phyloP scores from a whole-genome alignment of 352 stramenopile species.

The Phytophthora multivora region DNA sequence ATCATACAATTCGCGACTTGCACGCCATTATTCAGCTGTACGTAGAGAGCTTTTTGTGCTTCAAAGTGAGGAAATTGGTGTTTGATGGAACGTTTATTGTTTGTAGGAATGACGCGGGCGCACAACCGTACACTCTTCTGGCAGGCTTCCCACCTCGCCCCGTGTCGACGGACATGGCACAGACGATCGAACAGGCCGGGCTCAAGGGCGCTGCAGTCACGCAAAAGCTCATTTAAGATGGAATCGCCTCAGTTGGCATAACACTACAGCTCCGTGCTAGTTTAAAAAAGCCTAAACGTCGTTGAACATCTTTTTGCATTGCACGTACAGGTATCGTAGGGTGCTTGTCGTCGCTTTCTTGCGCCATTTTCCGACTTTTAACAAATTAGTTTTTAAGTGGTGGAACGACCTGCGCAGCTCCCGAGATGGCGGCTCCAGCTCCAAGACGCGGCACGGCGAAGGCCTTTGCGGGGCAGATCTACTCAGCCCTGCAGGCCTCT shows the following conservation, averaged over 20 bases:
- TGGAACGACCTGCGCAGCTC: too few species aligned
- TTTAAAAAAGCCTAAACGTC: background rate
- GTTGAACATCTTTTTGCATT: constrained; percentile 6
- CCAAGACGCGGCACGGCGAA: constrained; percentile 47
- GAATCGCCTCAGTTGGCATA: background rate
- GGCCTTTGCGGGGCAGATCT: constrained; percentile 64
- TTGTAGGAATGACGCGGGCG: constrained; percentile 69
- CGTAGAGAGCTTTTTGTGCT: constrained; percentile 16
- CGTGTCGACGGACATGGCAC: constrained; percentile 80
- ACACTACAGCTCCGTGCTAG: too few species aligned
- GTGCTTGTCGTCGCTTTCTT: background rate
- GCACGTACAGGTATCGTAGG: background rate
- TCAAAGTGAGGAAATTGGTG: background rate
- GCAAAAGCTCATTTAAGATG: constrained; percentile 87
- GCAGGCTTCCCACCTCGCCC: constrained; percentile 91
- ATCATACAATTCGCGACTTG: constrained; percentile 88
- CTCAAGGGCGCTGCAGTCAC: constrained; percentile 92
- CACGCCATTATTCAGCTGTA: constrained; percentile 88
- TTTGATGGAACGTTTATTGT: constrained; percentile 5
- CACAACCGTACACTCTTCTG: constrained; percentile 89
- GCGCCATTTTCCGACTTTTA: too few species aligned
- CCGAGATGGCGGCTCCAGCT: background rate
- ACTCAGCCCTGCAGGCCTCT: constrained; percentile 42
- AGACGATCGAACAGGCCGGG: constrained; percentile 90
- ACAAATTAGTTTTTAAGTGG: too few species aligned